phyloP scores from a whole-genome alignment of 1,284 basidiomycete species.

The Xerocomus nothofagi region DNA sequence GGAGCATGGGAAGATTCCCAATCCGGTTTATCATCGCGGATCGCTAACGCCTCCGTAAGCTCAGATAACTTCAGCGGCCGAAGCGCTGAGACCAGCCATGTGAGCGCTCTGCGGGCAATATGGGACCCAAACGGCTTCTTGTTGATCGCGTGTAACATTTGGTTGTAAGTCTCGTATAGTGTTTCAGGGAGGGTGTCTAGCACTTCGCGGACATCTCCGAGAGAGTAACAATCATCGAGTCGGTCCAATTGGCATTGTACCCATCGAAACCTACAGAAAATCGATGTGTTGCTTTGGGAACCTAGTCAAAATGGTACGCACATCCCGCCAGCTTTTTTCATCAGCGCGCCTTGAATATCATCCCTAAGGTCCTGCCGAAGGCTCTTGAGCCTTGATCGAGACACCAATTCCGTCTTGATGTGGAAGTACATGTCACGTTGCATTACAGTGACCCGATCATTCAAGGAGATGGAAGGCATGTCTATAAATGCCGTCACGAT shows the following conservation, averaged over 20 bases:
- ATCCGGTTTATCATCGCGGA: background rate
- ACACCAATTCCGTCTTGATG: slow-evolving; percentile 1
- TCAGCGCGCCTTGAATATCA: background rate
- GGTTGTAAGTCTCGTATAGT: slow-evolving; percentile 4
- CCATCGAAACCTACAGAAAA: slow-evolving; percentile 12
- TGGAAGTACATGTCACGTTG: slow-evolving; percentile 4
- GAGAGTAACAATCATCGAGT: background rate
- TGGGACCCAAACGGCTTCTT: background rate
- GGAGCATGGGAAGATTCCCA: background rate
- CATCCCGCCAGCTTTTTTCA: slow-evolving; percentile 13
- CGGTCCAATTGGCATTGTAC: slow-evolving; percentile 12
- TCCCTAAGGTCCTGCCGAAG: background rate
- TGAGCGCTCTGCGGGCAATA: background rate
- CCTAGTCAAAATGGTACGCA: background rate
- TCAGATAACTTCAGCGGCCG: background rate
- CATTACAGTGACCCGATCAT: background rate
- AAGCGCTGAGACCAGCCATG: slow-evolving; percentile 1
- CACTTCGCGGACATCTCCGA: background rate
- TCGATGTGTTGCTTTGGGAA: too few species aligned
- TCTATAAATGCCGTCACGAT: background rate
- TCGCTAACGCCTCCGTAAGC: background rate
- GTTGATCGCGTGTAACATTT: slow-evolving; percentile 1
- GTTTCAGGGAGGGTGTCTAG: slow-evolving; percentile 1
- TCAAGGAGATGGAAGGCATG: background rate
- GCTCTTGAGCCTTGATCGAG: background rate